Evolutionary conservation across 2,329 filamentous ascomycete genomes (phyloP).

Genomic region (Capronia epimyces): DNA sequence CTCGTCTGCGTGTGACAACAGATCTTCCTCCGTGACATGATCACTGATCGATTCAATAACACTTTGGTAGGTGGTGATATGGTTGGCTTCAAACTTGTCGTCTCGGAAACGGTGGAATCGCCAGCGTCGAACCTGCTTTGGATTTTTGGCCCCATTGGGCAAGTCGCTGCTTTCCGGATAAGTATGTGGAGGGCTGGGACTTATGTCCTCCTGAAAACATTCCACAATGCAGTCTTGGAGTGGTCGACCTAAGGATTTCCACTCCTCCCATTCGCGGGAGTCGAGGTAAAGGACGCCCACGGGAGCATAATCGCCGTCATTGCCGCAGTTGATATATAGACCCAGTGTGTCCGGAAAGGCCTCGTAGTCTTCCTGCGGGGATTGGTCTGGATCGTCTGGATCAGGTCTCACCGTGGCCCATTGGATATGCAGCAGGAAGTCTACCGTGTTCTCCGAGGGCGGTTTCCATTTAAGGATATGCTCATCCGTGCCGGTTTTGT

Average conservation of each 20-base stretch:
- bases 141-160: constrained; percentile 3
- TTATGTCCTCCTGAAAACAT: constrained; percentile 64
- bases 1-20: constrained; percentile 61
- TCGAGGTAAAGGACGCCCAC: constrained; percentile 66
- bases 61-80: constrained; percentile 74
- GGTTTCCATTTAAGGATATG: constrained; percentile 99
- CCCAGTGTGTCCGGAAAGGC: constrained; percentile 63
- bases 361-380: constrained; percentile 71
- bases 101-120: constrained; percentile 84
- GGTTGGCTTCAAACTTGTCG: constrained; percentile 88
- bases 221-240: constrained; percentile 87
- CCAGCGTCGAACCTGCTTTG: constrained; percentile 51
- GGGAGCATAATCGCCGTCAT: constrained; percentile 57
- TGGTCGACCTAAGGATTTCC: constrained; percentile 68
- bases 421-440: constrained; percentile 73
- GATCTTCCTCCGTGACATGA: constrained; percentile 73
- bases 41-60: constrained; percentile 88
- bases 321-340: constrained; percentile 61
- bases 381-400: constrained; percentile 60
- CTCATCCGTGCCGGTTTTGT: constrained; percentile 83
- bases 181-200: not conserved
- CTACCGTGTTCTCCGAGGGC: constrained; percentile 87
- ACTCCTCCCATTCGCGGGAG: constrained; percentile 71
- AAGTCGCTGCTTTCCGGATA: constrained; percentile 6
- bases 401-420: constrained; percentile 70